Evolutionary conservation across 169 alveolate species (phyloP), one percentile per base, ranked within the genome.

Genomic region (Eimeria sp.): DNA sequence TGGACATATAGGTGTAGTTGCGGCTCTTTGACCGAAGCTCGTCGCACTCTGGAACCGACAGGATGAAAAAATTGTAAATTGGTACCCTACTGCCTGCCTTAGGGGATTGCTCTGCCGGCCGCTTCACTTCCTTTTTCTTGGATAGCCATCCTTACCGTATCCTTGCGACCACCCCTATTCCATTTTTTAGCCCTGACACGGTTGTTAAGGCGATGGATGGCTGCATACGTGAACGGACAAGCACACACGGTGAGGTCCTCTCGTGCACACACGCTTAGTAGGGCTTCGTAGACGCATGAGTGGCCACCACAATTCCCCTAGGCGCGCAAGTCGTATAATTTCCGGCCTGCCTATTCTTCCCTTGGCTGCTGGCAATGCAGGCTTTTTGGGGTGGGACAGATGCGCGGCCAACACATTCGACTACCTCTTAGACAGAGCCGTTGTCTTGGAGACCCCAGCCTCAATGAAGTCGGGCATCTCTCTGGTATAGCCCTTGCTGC

Each of bases 41-140:
- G 49, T 37, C 4, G 14, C n/a, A 71, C 18, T 66, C 46, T 1
- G 27, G 54, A 71, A 71, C 27, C 54, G 33, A 13, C 54, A n/a
- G 54, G 54, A 71, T 71, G 80, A 8, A 52, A 8, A 33, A 54
- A 6, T 49, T 30, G 62, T 10, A 74, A 56, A 58, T 33, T 54
- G 71, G 16, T 54, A 52, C 46, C 49, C 49, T 80, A 58, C 52
- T 16, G 30, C 56, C 46, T 33, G 37, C 33, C 33, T 18, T 89
- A 91, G 96, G 85, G 90, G 91, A 91, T 74, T 91, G 96, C 91
- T 78, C 96, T 68, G 46, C 89, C 30, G 46, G 82, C 23, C 87
- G 78, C 25, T 78, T 91, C 56, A 89, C 85, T 10, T 78, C 96
- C 74, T 46, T 91, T 40, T 80, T 62, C 58, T 77, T 91, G 91